Base-by-base conservation (phyloP, 2,329 filamentous ascomycete genomes). In the Epichloe glyceriae region DNA sequence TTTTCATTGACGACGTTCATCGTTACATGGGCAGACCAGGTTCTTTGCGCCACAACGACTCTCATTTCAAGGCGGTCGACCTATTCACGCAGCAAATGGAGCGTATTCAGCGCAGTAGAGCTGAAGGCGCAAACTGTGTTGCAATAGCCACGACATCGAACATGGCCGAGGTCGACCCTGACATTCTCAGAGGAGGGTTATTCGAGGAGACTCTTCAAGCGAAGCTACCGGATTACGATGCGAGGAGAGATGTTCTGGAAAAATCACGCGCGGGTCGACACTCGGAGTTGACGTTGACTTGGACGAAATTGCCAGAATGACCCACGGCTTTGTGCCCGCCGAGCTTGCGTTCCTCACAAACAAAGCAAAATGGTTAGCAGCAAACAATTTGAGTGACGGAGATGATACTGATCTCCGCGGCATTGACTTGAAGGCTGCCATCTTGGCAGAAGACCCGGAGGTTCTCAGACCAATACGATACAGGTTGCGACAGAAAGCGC, bases 1-100 rank as follows among this genome's bases (percentile, higher is more conserved):
- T 98, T 4, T 94, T 96, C 61, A 86, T 97, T 52, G 89, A 95
- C 58, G 85, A 95, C 58, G 87, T 97, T 49, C 90, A 98, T 65
- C 56, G 58, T 52, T 84, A 85, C 4, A 93, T 97, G 59, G 87
- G 89, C 0, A 95, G 94, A 64, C 57, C 60, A 2, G 76, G 86
- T 51, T 88, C 95, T 55, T 86, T 80, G 50, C 82, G 85, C 1
- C 86, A 93, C 60, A 83, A 85, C 60, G 88, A 95, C 56, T 91
- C 94, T 80, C 89, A 95, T 63, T 87, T 88, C 62, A 75, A 89
- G 49, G 93, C 94, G 55, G 84, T 94, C 12, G 80, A 82, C 1
- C 86, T 95, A 61, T 80, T 97, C 56, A 72, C 88, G 51, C 84
- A 85, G 19, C 94, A 89, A 52, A 94, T 97, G 85, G 86, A 89